These are phyloP conservation scores for Plantago elongata DNA, from an alignment of 257 asterid genomes.

Conservation along the genomic window DNA sequence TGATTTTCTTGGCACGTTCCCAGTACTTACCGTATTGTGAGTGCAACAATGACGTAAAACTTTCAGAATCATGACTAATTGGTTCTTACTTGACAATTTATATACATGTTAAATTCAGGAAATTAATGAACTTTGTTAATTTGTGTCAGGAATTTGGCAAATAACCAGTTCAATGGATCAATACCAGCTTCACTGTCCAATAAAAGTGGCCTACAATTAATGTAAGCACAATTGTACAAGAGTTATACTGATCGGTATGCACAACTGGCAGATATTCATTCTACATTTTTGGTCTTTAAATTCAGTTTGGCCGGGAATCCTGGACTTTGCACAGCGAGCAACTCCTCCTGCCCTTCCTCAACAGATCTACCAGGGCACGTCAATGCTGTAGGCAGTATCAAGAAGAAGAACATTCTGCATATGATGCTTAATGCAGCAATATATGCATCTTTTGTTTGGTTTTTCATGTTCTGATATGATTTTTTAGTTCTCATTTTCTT, in stretches of 20 bases:
- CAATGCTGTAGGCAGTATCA: slow-evolving; percentile 2
- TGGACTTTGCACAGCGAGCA: slow-evolving; percentile 37
- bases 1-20: slow-evolving; percentile 43
- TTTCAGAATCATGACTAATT: background rate
- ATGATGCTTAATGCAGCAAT: slow-evolving; percentile 11
- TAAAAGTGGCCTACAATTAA: slow-evolving; percentile 33
- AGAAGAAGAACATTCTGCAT: slow-evolving; percentile 26
- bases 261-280: background rate
- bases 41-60: slow-evolving; percentile 9
- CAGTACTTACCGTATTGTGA: slow-evolving; percentile 46
- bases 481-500: no score
- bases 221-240: slow-evolving; percentile 28
- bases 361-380: background rate
- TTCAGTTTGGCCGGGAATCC: slow-evolving; percentile 49
- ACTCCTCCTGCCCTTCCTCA: slow-evolving; percentile 22
- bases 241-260: background rate
- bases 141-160: slow-evolving; percentile 47
- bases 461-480: background rate
- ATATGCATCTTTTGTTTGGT: slow-evolving; percentile 13
- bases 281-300: background rate
- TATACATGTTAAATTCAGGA: background rate
- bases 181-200: slow-evolving; percentile 45
- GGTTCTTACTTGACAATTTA: background rate
- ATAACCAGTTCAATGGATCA: slow-evolving; percentile 46
- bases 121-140: background rate